Evolutionary conservation across 2,329 filamentous ascomycete species (phyloP), one percentile per base, ranked within the genome.

Genomic region (Penicillium sp.): DNA sequence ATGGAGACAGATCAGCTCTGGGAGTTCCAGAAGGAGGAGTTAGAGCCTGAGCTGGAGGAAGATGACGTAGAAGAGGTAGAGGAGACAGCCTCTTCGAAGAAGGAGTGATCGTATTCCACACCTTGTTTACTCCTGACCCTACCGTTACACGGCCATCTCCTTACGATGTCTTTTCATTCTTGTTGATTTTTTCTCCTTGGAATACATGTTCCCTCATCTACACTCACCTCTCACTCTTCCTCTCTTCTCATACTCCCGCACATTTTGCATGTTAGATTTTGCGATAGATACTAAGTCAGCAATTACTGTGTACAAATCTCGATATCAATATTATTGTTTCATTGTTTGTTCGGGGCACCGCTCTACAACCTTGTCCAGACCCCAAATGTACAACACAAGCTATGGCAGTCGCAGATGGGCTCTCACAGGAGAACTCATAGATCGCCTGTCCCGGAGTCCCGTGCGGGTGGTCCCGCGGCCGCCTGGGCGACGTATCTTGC

Each of bases 1-100:
- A 28, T 66, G 67, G 8, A 75, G 67, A 6, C 72, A 76, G 62
- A 74, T 35, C 76, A 80, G 53, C 70, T 78, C 49, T 76, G 78
- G 60, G 69, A 78, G 55, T 60, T 69, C 24, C 61, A 70, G 40
- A 63, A 64, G 33, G 65, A 66, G 22, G 67, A 63, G 33, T 62
- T 67, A 21, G 66, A 70, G 50, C 67, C 71, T 22, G 63, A 67
- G 15, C 52, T 60, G 19, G 66, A 65, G 29, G 64, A 57, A 53
- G 66, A 70, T 38, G 59, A 62, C 2, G 24, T 43, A 12, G 39
- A 46, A 2, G 65, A 69, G 19, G 17, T 21, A 17, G 48, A 67
- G 65, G 41, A 45, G 22, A 21, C 35, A 10, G 19, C 24, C 9
- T 24, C 54, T 22, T 31, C 17, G 21, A 60, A 60, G 48, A 55